Base-by-base conservation (phyloP, 2,329 filamentous ascomycete genomes). In the Corynespora cassiicola region DNA sequence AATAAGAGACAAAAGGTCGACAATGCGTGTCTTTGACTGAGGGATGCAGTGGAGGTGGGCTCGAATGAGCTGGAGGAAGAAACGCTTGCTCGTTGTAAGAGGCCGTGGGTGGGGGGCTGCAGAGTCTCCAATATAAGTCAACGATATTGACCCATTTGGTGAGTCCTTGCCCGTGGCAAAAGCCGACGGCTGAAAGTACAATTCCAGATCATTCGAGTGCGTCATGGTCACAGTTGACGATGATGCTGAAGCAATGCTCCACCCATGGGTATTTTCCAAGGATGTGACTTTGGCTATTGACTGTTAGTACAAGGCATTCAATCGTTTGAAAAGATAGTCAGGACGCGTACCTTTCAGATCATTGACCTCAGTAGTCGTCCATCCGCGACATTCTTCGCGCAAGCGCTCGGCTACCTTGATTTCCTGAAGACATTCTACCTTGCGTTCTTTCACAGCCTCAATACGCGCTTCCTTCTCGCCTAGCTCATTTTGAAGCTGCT, bases 311-410 rank as follows among this genome's bases (percentile, higher is more conserved):
- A 5, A 27, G 5, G 7, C 8, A 7, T 21, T 12, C 3, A 12
- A 17, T 9, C 12, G n/a, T n/a, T n/a, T n/a, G 10, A 10, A 17
- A 12, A 14, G 23, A 6, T 18, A 21, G 15, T 6, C 2, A n/a
- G 15, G n/a, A n/a, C n/a, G 59, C 74, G 63, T 77, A 88, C 87
- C 80, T 78, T 91, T 90, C n/a, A 95, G 75, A 24, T 75, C 74
- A 48, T 80, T 80, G 48, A 97, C 88, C 69, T 97, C 94, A 18
- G 79, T 84, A 35, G 85, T 82, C 39, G 86, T 92, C 86, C 91
- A 96, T 24, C 92, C 91, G 36, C 91, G 84, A 63, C 87, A 95
- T 58, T 95, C 88, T 64, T 96, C 90, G 46, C 88, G 82, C 17
- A 95, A 77, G 49, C 84, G 85, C 65, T 96, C 90, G 0, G 91